Evolutionary conservation across 257 asterid species (phyloP).

Genomic region (Plantago elongata): DNA sequence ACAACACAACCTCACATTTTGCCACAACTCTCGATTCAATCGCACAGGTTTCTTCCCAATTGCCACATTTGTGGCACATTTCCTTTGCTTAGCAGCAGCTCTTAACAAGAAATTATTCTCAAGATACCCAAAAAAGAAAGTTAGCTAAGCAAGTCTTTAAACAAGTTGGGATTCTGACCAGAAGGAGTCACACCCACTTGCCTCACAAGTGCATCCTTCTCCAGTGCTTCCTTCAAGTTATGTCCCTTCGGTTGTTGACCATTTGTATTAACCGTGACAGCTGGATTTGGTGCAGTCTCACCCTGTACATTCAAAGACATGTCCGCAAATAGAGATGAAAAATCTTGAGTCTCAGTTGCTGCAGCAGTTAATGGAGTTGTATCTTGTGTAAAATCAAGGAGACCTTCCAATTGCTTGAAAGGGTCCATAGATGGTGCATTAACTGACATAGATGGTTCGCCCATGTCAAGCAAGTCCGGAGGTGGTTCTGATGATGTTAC

Average conservation of each 20-base stretch:
- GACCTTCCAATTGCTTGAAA: conserved; percentile 84
- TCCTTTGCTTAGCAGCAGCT: conserved; percentile 16
- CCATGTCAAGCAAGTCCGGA: conserved; percentile 86
- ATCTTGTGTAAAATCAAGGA: conserved; percentile 56
- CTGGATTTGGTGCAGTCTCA: conserved; percentile 23
- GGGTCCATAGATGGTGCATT: conserved; percentile 58
- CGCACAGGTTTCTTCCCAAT: conserved; percentile 15
- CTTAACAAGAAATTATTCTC: conserved; percentile 6
- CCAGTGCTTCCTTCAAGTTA: conserved; percentile 64
- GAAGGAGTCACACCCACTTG: conserved; percentile 90
- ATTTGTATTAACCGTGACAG: conserved; percentile 29
- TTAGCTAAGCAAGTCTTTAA: conserved; percentile 77
- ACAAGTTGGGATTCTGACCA: conserved; percentile 84
- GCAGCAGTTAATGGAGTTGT: conserved; percentile 32
- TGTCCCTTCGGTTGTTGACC: conserved; percentile 59
- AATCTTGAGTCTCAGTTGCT: conserved; percentile 43
- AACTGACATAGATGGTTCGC: conserved; percentile 51
- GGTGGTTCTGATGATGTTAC: conserved; percentile 59
- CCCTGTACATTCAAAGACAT: conserved; percentile 40
- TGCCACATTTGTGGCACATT: not conserved
- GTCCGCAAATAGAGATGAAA: conserved; percentile 56
- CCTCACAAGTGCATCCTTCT: conserved; percentile 85
- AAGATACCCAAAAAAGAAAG: conserved; percentile 8
- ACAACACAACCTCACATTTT: conserved; percentile 19
- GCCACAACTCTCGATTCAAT: not conserved